Conservation (phyloP, 805 yeast species). For the Kazachstania kunashirensis region DNA sequence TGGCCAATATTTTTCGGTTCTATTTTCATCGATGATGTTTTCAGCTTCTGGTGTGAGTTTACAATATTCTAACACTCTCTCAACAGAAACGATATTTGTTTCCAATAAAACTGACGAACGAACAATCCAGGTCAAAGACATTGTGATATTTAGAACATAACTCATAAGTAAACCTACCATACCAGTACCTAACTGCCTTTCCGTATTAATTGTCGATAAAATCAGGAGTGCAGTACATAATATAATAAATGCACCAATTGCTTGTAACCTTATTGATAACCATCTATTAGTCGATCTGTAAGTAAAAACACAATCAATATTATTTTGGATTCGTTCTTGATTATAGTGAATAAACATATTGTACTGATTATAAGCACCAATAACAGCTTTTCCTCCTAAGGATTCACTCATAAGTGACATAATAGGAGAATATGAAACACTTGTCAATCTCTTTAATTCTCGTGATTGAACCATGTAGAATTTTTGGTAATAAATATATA, state of each 20-base stretch:
- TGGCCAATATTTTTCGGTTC: conserved; percentile 48
- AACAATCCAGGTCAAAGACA: conserved; percentile 45
- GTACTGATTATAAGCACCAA: conserved; percentile 64
- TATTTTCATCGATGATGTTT: conserved; percentile 35
- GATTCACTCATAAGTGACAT: conserved; percentile 79
- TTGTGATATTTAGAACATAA: conserved; percentile 50
- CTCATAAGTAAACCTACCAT: conserved; percentile 57
- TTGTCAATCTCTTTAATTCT: conserved; percentile 66
- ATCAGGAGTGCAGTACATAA: conserved; percentile 43
- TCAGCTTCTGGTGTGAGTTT: conserved; percentile 38
- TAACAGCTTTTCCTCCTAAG: conserved; percentile 64
- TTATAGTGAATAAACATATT: conserved; percentile 53
- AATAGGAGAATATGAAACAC: conserved; percentile 64
- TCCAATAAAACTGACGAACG: conserved; percentile 56
- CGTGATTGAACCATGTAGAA: conserved; percentile 63
- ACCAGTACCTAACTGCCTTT: conserved; percentile 43
- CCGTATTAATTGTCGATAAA: conserved; percentile 31
- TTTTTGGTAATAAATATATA: conserved; percentile 62
- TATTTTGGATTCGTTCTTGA: conserved; percentile 39
- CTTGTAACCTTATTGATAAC: conserved; percentile 52
- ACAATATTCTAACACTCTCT: conserved; percentile 54
- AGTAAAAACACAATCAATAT: conserved; percentile 39
- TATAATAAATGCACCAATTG: conserved; percentile 49
- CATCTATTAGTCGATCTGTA: conserved; percentile 53
- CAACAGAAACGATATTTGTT: conserved; percentile 55